Conservation (phyloP, 164 flowering plant species). For the Nymphaea thermarum region DNA sequence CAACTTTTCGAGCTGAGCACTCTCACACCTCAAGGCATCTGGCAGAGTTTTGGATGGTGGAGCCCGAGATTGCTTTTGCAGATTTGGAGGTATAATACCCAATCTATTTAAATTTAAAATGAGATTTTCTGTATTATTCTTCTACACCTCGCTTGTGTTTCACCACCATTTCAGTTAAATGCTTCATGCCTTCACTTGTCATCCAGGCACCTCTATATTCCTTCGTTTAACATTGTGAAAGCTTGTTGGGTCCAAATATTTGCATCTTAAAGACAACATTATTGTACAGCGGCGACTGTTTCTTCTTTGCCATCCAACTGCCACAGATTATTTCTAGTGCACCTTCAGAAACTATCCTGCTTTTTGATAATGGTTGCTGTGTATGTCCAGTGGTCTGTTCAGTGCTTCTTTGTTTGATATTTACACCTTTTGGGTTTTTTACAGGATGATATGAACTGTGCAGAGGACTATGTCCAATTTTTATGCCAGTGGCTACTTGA, state of each 20-base stretch:
- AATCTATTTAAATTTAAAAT: not conserved
- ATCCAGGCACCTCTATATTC: not conserved
- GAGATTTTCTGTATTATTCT: no score
- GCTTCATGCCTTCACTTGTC: no score
- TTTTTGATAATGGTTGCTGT: no score
- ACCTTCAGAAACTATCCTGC: no score
- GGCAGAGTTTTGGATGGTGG: conserved; percentile 99
- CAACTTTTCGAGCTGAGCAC: conserved; percentile 89
- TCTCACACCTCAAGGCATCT: conserved; percentile 97
- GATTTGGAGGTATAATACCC: conserved; percentile 51
- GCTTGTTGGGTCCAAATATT: not conserved
- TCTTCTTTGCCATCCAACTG: not conserved
- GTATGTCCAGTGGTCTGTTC: no score
- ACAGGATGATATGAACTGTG: conserved; percentile 96
- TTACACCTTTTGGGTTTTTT: conserved; percentile 4
- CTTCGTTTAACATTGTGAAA: not conserved
- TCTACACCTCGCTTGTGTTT: no score
- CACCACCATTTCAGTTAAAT: no score
- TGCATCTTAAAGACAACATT: not conserved
- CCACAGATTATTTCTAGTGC: not conserved
- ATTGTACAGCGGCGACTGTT: not conserved
- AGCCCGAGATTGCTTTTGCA: conserved; percentile 95
- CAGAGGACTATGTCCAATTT: conserved; percentile 84
- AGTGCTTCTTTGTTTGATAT: not conserved
- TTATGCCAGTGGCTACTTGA: conserved; percentile 84